Evolutionary conservation across 768 basidiomycete species (phyloP).

Genomic region (Boletus fagicola): DNA sequence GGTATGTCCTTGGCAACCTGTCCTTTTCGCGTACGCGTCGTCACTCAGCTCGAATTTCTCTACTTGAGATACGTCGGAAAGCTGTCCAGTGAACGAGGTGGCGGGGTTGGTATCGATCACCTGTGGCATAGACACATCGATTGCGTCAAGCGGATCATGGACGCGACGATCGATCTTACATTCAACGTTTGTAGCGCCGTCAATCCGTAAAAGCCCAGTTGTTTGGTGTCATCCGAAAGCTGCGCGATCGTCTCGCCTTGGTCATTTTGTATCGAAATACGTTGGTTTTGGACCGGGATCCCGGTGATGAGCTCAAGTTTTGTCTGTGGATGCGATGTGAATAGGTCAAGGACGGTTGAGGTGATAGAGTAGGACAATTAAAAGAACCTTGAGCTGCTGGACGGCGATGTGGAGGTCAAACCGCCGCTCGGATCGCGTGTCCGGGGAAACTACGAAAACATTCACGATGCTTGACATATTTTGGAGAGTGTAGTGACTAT

Average conservation of each 20-base stretch:
- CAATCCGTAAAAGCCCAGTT: constrained; percentile 73
- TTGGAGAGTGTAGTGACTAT: neutral
- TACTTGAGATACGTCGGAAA: constrained; percentile 80
- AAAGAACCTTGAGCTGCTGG: constrained; percentile 73
- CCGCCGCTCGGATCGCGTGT: constrained; percentile 87
- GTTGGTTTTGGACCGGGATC: constrained; percentile 71
- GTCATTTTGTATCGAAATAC: constrained; percentile 59
- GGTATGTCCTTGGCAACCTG: constrained; percentile 48
- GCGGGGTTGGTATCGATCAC: constrained; percentile 69
- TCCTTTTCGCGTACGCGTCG: constrained; percentile 75
- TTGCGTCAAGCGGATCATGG: neutral
- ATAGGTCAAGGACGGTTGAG: too few species aligned
- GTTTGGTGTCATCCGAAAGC: constrained; percentile 64
- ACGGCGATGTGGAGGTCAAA: constrained; percentile 76
- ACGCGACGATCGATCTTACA: constrained; percentile 42
- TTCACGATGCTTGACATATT: constrained; percentile 51
- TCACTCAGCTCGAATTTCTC: constrained; percentile 90
- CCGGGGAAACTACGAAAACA: constrained; percentile 79
- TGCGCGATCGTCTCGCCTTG: constrained; percentile 49
- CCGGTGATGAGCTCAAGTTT: constrained; percentile 94
- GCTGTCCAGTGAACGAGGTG: constrained; percentile 74
- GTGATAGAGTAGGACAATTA: neutral
- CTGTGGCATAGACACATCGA: constrained; percentile 46
- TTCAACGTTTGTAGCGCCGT: constrained; percentile 78
- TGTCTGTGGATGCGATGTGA: constrained; percentile 38